Evolutionary conservation across 1,139 yeast genomes (phyloP), one percentile per base, ranked within the genome.

Genomic region (Suhomyces terraborum): DNA sequence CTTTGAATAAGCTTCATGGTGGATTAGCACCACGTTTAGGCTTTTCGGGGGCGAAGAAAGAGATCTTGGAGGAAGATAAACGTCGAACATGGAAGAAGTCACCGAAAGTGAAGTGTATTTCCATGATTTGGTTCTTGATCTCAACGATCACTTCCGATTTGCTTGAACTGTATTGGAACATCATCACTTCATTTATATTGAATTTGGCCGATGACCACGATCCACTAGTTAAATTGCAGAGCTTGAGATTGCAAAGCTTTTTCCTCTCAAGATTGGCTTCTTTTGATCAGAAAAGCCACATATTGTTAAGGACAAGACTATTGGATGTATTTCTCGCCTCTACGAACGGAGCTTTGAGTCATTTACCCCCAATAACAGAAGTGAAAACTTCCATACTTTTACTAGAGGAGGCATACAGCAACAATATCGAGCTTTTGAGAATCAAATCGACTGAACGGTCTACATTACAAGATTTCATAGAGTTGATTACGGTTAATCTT

Each of bases 121-220:
- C 72, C 1, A 53, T 56, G 53, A 61, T 70, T 4, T 63, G 66
- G 54, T 56, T 61, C 32, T 44, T 67, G 18, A 51, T 75, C 1
- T 43, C 49, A 2, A 31, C 46, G 6, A 39, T 57, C 4, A 41
- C 51, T 4, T 34, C 41, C 0, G 50, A 46, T 6, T 52, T 53
- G 2, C 46, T 50, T 13, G 45, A 55, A 20, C 47, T 55, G 4
- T 47, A 66, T 40, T 77, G 82, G 79, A 61, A 75, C 21, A 43
- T 75, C 5, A 46, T 78, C 1, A 61, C 80, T 0, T 78, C 85
- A 1, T 70, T 79, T 8, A 59, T 67, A 4, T 55, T 81, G 18
- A 77, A 77, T 44, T 55, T 78, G 8, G 55, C 79, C 16, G 84
- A 80, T 50, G 78, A 77, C 45, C 69, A 71, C 38, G 78, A 76